Conservation (phyloP, 1,284 basidiomycete species). For the Trametes hirsuta region DNA sequence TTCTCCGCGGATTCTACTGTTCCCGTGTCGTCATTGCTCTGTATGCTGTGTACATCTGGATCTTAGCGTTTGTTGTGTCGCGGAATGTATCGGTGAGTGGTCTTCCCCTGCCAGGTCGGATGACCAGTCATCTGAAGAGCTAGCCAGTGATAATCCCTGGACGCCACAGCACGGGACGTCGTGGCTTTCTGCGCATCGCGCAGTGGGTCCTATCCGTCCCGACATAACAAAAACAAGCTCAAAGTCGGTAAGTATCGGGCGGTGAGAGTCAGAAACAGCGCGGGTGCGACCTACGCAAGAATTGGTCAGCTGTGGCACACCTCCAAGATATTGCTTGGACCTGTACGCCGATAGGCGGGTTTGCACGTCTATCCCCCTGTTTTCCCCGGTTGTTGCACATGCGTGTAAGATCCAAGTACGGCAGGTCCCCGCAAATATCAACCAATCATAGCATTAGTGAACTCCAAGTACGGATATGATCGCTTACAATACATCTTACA, state of each 20-base stretch:
- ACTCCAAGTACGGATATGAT: conserved; percentile 2
- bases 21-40: background rate
- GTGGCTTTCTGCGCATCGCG: background rate
- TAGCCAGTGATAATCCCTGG: conserved; percentile 1
- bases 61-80: background rate
- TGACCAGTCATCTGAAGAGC: conserved; percentile 17
- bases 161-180: background rate
- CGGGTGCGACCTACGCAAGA: background rate
- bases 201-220: conserved; percentile 1
- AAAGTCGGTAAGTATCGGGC: background rate
- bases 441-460: background rate
- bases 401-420: background rate
- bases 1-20: background rate
- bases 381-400: background rate
- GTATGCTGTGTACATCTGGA: conserved; percentile 12
- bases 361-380: background rate
- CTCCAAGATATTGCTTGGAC: background rate
- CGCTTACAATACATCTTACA: conserved; percentile 4
- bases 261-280: background rate
- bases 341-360: background rate
- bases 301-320: background rate
- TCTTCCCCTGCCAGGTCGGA: conserved; percentile 13
- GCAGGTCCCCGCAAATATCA: background rate
- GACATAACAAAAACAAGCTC: background rate
- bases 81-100: conserved; percentile 16